Evolutionary conservation across 495 filamentous ascomycete species (phyloP).

Genomic region (Collariella sp.): DNA sequence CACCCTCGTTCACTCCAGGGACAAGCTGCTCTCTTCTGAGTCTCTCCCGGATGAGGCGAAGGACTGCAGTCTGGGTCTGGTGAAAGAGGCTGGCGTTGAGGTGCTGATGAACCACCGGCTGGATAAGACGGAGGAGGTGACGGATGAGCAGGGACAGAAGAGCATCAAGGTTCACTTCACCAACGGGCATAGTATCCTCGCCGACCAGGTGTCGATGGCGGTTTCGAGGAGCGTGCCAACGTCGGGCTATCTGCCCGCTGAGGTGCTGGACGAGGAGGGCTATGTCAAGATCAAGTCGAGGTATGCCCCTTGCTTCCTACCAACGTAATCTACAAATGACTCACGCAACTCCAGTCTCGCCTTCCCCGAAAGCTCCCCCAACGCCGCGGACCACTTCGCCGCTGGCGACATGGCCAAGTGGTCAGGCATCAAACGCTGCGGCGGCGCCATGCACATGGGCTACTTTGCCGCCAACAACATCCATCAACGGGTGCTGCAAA

Average conservation of each 20-base stretch:
- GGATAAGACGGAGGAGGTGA: slow-evolving; percentile 27
- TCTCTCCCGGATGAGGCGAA: slow-evolving; percentile 58
- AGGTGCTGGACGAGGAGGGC: slow-evolving; percentile 43
- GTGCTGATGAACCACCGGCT: slow-evolving; percentile 45
- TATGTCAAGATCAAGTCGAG: slow-evolving; percentile 47
- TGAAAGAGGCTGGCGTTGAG: slow-evolving; percentile 48
- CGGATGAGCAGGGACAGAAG: slow-evolving; percentile 21
- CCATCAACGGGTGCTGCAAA: slow-evolving; percentile 44
- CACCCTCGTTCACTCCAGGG: slow-evolving; percentile 58
- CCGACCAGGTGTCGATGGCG: slow-evolving; percentile 52
- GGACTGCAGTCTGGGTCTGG: slow-evolving; percentile 40
- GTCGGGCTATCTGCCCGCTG: slow-evolving; percentile 44
- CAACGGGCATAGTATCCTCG: slow-evolving; percentile 44
- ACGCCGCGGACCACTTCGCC: slow-evolving; percentile 51
- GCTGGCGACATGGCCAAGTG: slow-evolving; percentile 47
- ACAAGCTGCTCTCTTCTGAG: slow-evolving; percentile 55
- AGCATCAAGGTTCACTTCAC: slow-evolving; percentile 43
- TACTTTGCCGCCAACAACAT: slow-evolving; percentile 52
- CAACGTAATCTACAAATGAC: neutral
- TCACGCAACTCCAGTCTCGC: slow-evolving; percentile 27
- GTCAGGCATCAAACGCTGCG: slow-evolving; percentile 64
- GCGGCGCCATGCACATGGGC: slow-evolving; percentile 59
- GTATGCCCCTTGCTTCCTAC: slow-evolving; percentile 3
- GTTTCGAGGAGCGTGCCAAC: slow-evolving; percentile 48
- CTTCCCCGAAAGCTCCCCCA: slow-evolving; percentile 40